Percentiles rank a stretch among this genome's conserved stretches.
These are phyloP conservation scores for Blumeriella jaapii DNA, from an alignment of 2,329 filamentous ascomycete species.

Conservation along the genomic window DNA sequence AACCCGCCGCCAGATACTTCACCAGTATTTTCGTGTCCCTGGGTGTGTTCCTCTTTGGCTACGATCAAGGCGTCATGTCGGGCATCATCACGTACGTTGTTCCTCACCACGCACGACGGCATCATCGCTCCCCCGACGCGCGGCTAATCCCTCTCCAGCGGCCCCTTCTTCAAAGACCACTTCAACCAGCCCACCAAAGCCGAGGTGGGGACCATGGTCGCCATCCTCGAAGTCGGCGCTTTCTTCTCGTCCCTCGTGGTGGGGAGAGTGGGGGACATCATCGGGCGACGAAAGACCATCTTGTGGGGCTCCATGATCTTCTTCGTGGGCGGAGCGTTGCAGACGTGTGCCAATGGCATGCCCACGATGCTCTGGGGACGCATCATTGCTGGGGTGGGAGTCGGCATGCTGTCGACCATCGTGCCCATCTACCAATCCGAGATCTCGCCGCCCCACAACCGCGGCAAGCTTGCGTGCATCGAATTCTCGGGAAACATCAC, in stretches of 20 bases:
- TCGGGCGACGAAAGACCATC: slow-evolving; percentile 82
- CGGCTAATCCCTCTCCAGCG: slow-evolving; percentile 39
- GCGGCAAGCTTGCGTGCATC: slow-evolving; percentile 91
- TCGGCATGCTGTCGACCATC: slow-evolving; percentile 82
- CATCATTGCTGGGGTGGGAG: slow-evolving; percentile 73
- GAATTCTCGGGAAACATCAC: slow-evolving; percentile 97
- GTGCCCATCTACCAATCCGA: slow-evolving; percentile 91
- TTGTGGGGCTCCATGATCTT: slow-evolving; percentile 90
- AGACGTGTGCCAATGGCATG: slow-evolving; percentile 73
- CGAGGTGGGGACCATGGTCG: slow-evolving; percentile 92
- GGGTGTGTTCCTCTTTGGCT: slow-evolving; percentile 80
- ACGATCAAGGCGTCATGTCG: slow-evolving; percentile 86
- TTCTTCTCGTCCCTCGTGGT: slow-evolving; percentile 81
- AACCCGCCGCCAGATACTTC: slow-evolving; percentile 56
- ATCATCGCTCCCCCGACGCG: neutral
- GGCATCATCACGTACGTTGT: slow-evolving; percentile 50
- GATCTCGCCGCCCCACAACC: slow-evolving; percentile 91
- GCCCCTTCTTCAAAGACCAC: slow-evolving; percentile 79
- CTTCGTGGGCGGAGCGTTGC: slow-evolving; percentile 69
- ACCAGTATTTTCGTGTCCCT: slow-evolving; percentile 84
- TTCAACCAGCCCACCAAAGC: slow-evolving; percentile 81
- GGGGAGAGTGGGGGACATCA: slow-evolving; percentile 80
- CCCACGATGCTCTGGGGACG: slow-evolving; percentile 80
- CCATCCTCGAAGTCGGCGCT: slow-evolving; percentile 88
- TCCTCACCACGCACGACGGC: neutral